Conservation (phyloP, 306 rosid species). For the Quercus variabilis region DNA sequence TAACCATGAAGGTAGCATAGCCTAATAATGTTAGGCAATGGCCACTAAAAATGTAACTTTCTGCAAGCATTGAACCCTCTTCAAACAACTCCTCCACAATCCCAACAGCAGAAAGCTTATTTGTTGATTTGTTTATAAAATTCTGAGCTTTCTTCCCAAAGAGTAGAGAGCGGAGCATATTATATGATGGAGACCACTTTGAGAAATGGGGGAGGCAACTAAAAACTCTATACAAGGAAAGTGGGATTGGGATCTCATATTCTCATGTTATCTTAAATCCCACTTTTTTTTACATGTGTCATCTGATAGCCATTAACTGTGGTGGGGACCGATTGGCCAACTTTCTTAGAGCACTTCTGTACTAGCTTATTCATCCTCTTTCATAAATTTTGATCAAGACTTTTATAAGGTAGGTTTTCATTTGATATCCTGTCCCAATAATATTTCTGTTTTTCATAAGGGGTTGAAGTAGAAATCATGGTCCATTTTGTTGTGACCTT, state of each 20-base stretch:
- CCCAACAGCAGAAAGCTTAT: constrained; percentile 88
- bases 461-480: too few relatives aligned
- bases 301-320: not conserved
- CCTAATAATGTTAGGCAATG: not conserved
- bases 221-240: constrained; percentile 15
- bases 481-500: too few relatives aligned
- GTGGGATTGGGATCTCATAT: constrained; percentile 9
- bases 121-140: constrained; percentile 57
- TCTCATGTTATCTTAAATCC: not conserved
- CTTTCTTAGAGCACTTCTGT: not conserved
- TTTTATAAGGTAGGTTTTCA: not conserved
- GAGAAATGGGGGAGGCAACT: too few relatives aligned
- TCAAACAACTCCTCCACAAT: constrained; percentile 95
- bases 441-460: too few relatives aligned
- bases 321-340: not conserved
- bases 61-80: constrained; percentile 97
- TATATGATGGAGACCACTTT: not conserved
- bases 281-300: not conserved
- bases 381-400: not conserved
- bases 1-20: not conserved
- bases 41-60: constrained; percentile 46
- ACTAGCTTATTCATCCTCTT: not conserved
- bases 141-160: constrained; percentile 79
- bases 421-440: not conserved
- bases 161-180: constrained; percentile 54